A percentile compares a stretch with the other conserved stretches of the same genome.
phyloP scores from a whole-genome alignment of 352 stramenopile species.

The Globisporangium solare region DNA sequence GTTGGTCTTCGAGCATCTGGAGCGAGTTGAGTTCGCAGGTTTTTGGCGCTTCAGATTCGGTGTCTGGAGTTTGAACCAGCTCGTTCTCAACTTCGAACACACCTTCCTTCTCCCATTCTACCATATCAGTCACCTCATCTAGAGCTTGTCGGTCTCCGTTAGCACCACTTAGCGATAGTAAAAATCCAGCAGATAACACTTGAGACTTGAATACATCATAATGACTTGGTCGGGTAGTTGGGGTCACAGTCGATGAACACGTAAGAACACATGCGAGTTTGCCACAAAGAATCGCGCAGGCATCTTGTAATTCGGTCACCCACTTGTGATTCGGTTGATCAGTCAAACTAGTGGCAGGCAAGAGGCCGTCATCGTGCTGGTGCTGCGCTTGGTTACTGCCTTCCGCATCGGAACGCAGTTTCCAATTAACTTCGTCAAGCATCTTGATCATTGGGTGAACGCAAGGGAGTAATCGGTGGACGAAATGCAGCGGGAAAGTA shows the following conservation, averaged over 20 bases:
- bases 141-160: background rate
- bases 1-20: background rate
- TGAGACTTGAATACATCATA: background rate
- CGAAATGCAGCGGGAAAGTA: slow-evolving; percentile 18
- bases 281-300: slow-evolving; percentile 40
- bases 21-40: background rate
- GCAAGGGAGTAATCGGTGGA: slow-evolving; percentile 33
- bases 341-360: background rate
- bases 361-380: slow-evolving; percentile 8
- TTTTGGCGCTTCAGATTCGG: background rate
- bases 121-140: slow-evolving; percentile 17
- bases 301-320: slow-evolving; percentile 45
- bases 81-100: slow-evolving; percentile 60
- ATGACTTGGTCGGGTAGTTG: background rate
- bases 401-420: slow-evolving; percentile 20
- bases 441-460: slow-evolving; percentile 47
- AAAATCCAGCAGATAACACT: background rate
- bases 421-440: slow-evolving; percentile 60
- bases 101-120: slow-evolving; percentile 35
- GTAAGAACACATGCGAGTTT: slow-evolving; percentile 23
- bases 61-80: slow-evolving; percentile 11
- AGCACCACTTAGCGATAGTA: background rate
- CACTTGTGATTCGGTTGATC: slow-evolving; percentile 17
- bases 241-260: background rate
- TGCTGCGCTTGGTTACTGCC: slow-evolving; percentile 28